Evolutionary conservation across 441 rosid species (phyloP).

Genomic region (Adansonia gregorii): DNA sequence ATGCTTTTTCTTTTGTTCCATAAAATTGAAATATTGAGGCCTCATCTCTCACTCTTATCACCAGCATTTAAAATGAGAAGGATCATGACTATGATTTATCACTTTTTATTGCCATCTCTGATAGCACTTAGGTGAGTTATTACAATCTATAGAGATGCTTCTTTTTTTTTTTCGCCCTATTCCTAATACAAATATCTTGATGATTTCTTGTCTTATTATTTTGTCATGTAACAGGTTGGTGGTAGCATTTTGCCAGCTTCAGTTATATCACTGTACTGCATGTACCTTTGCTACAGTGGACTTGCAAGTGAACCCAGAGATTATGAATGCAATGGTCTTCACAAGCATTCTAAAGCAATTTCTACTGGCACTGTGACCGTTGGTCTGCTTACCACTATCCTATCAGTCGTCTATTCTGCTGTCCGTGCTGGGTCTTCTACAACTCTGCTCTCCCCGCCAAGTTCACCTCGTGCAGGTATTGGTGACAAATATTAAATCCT

Average conservation of each 20-base stretch:
- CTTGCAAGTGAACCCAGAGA: slow-evolving; percentile 92
- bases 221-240: slow-evolving; percentile 51
- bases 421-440: slow-evolving; percentile 95
- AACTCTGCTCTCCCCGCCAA: slow-evolving; percentile 73
- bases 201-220: slow-evolving; percentile 5
- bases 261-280: slow-evolving; percentile 77
- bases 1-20: not conserved
- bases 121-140: not conserved
- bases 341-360: slow-evolving; percentile 75
- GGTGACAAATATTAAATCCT: not conserved
- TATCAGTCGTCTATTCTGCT: slow-evolving; percentile 89
- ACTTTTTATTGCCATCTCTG: not conserved
- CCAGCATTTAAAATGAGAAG: not conserved
- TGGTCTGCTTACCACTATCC: slow-evolving; percentile 82
- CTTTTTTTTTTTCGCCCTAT: not conserved
- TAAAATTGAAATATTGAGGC: not conserved
- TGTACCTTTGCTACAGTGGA: slow-evolving; percentile 92
- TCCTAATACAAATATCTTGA: not conserved
- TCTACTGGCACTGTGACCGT: slow-evolving; percentile 79
- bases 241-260: slow-evolving; percentile 95
- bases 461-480: slow-evolving; percentile 87
- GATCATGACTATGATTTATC: not conserved
- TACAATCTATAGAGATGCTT: not conserved
- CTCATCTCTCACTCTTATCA: not conserved
- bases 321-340: slow-evolving; percentile 86